phyloP scores from a whole-genome alignment of 179 eudicot genomes.

The Dionaea muscipula region DNA sequence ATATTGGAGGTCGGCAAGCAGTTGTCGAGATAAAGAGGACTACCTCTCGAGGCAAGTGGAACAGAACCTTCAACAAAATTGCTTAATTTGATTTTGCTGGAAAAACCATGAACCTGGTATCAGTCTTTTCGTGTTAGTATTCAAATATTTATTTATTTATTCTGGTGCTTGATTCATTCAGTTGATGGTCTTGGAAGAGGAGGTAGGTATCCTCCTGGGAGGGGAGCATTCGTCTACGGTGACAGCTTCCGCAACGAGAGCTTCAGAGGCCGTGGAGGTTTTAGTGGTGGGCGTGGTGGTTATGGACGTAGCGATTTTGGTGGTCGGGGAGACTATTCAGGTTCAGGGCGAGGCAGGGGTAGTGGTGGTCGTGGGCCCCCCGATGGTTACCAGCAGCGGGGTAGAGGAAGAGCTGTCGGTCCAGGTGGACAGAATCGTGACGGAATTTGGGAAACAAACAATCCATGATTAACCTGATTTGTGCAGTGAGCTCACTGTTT shows the following conservation, averaged over 20 bases:
- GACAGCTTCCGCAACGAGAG: conserved; percentile 27
- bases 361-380: neutral
- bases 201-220: conserved; percentile 43
- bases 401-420: no score
- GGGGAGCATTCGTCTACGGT: conserved; percentile 16
- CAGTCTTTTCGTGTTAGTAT: no score
- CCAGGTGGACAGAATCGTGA: no score
- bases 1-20: conserved; percentile 37
- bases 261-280: conserved; percentile 39
- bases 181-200: conserved; percentile 29
- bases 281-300: conserved; percentile 39
- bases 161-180: no score
- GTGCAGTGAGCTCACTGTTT: no score
- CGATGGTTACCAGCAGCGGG: neutral
- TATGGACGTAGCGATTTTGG: conserved; percentile 30
- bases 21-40: conserved; percentile 42
- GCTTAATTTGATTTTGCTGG: no score
- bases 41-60: conserved; percentile 33
- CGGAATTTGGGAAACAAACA: no score
- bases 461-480: no score
- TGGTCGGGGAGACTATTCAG: conserved; percentile 7
- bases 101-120: no score
- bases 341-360: neutral
- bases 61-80: conserved; percentile 2
- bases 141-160: no score